phyloP scores from a whole-genome alignment of 2,329 filamentous ascomycete genomes.

The Lasiodiplodia gonubiensis region DNA sequence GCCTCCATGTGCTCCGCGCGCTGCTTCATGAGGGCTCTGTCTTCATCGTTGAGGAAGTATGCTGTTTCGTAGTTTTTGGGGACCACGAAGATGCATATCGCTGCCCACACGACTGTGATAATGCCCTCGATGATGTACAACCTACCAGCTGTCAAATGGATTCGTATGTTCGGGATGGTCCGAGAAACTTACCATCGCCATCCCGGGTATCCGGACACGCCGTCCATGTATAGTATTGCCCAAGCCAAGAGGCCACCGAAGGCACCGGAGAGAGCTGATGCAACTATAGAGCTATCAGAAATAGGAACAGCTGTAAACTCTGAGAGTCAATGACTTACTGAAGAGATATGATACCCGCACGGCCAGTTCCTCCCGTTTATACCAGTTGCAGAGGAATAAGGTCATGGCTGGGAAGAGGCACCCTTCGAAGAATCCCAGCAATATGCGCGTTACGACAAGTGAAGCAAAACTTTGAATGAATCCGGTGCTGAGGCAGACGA shows the following conservation, averaged over 20 bases:
- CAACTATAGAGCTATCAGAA: conserved; percentile 28
- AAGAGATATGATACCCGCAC: conserved; percentile 40
- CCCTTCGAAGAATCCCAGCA: conserved; percentile 41
- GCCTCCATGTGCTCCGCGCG: conserved; percentile 41
- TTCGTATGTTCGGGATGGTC: background rate
- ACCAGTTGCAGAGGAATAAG: conserved; percentile 41
- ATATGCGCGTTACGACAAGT: conserved; percentile 35
- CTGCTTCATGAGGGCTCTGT: conserved; percentile 43
- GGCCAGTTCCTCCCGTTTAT: conserved; percentile 40
- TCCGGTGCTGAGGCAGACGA: conserved; percentile 38
- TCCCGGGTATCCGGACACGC: conserved; percentile 35
- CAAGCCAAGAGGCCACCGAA: conserved; percentile 41
- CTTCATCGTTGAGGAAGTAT: conserved; percentile 41
- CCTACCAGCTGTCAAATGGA: conserved; percentile 28
- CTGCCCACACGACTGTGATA: conserved; percentile 39
- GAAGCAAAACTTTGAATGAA: conserved; percentile 36
- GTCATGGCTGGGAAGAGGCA: conserved; percentile 43
- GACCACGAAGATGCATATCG: conserved; percentile 39
- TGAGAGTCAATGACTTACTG: conserved; percentile 25
- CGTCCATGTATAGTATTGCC: conserved; percentile 40
- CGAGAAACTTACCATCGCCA: conserved; percentile 37
- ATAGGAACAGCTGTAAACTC: background rate
- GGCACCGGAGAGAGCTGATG: conserved; percentile 37
- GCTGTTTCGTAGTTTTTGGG: conserved; percentile 42
- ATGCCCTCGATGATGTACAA: conserved; percentile 42